A percentile compares a stretch with the other conserved stretches of the same genome.
These are phyloP conservation scores for Pythium brachiatum DNA, from an alignment of 352 stramenopile species.

Conservation along the genomic window DNA sequence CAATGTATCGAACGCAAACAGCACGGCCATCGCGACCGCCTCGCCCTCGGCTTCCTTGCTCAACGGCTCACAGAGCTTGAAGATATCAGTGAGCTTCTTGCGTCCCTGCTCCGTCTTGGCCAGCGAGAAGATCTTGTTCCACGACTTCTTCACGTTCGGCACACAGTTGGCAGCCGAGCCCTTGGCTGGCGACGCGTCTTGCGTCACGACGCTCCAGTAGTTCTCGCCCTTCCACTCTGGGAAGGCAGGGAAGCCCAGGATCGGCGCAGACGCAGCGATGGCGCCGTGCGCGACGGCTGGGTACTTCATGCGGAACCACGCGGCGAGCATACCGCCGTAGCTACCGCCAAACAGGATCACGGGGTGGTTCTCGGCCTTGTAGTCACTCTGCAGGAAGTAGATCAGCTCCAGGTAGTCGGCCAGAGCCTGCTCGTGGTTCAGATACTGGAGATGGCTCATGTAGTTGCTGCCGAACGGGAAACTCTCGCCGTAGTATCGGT, in stretches of 20 bases:
- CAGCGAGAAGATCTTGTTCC: conserved; percentile 71
- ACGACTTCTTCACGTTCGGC: conserved; percentile 80
- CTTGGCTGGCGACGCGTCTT: conserved; percentile 61
- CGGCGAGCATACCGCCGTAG: conserved; percentile 95
- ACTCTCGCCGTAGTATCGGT: conserved; percentile 94
- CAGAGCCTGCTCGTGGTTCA: conserved; percentile 91
- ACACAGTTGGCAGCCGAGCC: conserved; percentile 77
- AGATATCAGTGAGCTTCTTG: conserved; percentile 50
- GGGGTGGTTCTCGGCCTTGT: conserved; percentile 64
- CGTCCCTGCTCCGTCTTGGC: conserved; percentile 57
- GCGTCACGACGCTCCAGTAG: conserved; percentile 85
- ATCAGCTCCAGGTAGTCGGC: conserved; percentile 92
- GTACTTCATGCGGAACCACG: conserved; percentile 96
- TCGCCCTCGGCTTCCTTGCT: conserved; percentile 40
- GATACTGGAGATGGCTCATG: conserved; percentile 75
- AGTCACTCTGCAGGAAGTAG: conserved; percentile 74
- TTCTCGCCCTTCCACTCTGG: conserved; percentile 56
- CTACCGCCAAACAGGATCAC: conserved; percentile 95
- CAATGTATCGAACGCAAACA: conserved; percentile 91
- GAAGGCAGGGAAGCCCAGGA: conserved; percentile 86
- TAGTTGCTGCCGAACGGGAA: conserved; percentile 72
- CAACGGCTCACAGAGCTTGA: conserved; percentile 68
- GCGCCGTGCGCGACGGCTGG: conserved; percentile 88
- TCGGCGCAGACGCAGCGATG: conserved; percentile 93
- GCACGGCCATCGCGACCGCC: conserved; percentile 65